A percentile compares a stretch with the other conserved stretches of the same genome.
Evolutionary conservation across 1,284 basidiomycete species (phyloP).

Genomic region (Ganoderma lucidum): DNA sequence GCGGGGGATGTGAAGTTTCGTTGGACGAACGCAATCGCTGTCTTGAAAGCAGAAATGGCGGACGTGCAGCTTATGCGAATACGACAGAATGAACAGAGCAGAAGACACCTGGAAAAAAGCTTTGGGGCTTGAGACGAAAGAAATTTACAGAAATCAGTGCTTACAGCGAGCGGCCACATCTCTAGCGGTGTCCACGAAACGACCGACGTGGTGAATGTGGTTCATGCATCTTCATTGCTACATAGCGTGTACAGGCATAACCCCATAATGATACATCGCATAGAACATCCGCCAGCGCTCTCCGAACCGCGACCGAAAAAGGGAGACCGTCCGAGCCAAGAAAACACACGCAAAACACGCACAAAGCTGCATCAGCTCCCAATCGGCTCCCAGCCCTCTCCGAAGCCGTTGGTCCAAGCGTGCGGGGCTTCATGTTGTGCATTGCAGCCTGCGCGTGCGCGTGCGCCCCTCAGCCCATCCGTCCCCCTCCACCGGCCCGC

Average conservation of each 20-base stretch:
- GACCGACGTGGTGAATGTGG: no score
- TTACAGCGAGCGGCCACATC: no score
- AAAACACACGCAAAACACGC: constrained; percentile 10
- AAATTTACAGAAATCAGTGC: no score
- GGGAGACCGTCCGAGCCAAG: constrained; percentile 3
- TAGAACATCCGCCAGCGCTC: constrained; percentile 18
- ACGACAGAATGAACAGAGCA: no score
- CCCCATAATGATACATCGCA: constrained; percentile 28
- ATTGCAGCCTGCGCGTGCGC: constrained; percentile 56
- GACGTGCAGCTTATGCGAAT: no score
- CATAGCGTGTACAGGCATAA: constrained; percentile 29
- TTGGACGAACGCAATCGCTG: no score
- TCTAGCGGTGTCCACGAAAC: no score
- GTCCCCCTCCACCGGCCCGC: constrained; percentile 11
- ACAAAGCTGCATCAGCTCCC: constrained; percentile 74
- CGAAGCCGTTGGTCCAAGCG: constrained; percentile 88
- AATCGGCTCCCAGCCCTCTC: constrained; percentile 75
- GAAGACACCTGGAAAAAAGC: no score
- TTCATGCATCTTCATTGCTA: constrained; percentile 23
- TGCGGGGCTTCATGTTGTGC: constrained; percentile 91
- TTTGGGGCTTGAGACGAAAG: no score
- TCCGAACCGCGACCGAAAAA: constrained; percentile 11
- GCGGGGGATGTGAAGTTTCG: no score
- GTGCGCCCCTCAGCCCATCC: constrained; percentile 10
- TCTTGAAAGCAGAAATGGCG: no score